These are phyloP conservation scores for Yarrowia bubula DNA, from an alignment of 805 yeast species.

Conservation along the genomic window DNA sequence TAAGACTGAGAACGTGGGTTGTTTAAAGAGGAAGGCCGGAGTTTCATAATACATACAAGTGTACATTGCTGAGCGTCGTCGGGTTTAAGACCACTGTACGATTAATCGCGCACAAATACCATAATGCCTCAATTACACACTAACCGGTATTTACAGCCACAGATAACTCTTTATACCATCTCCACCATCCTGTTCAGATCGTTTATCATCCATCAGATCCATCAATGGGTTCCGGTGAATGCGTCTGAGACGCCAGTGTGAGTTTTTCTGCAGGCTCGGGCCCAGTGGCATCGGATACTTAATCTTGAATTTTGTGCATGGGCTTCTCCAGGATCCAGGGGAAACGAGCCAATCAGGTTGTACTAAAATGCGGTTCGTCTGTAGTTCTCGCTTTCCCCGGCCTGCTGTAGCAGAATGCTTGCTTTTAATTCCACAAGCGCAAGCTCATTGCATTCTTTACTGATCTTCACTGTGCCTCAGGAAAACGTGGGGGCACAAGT, in stretches of 20 bases:
- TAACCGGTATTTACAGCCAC: no score
- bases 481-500: not conserved
- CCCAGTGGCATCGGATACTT: not conserved
- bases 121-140: no score
- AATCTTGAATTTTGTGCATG: not conserved
- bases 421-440: no score
- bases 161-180: no score
- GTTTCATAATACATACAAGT: not conserved
- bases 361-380: not conserved
- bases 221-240: not conserved
- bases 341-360: not conserved
- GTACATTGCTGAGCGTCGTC: not conserved
- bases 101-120: no score
- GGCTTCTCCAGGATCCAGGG: not conserved
- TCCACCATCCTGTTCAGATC: no score
- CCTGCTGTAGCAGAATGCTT: no score
- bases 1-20: not conserved
- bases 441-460: not conserved
- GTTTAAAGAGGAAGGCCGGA: not conserved
- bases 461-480: not conserved
- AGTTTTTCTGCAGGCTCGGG: not conserved
- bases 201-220: no score
- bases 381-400: no score
- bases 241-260: not conserved
- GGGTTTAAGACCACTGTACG: not conserved